Evolutionary conservation across 306 rosid genomes (phyloP).

Genomic region (Arachis hypogaea): DNA sequence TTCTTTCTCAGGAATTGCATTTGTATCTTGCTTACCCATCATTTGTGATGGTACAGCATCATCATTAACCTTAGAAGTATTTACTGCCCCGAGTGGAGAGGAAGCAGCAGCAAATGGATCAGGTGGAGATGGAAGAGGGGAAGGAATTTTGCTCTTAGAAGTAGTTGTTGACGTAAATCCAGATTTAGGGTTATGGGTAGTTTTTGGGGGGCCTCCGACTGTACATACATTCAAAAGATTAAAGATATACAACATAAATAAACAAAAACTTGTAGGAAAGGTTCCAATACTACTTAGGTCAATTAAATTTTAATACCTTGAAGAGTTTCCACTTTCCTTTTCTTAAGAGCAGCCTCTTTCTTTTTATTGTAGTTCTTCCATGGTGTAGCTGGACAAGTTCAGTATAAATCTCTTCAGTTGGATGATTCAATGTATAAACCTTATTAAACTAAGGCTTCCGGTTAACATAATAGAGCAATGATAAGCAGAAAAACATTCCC

Average conservation of each 20-base stretch:
- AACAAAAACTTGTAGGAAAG: slow-evolving; percentile 27
- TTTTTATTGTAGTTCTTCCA: slow-evolving; percentile 73
- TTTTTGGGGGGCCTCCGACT: slow-evolving; percentile 67
- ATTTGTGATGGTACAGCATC: slow-evolving; percentile 60
- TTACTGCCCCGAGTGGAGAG: slow-evolving; percentile 68
- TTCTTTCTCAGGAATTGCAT: slow-evolving; percentile 64
- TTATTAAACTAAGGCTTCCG: slow-evolving; percentile 32
- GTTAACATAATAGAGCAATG: slow-evolving; percentile 37
- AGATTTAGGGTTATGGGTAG: slow-evolving; percentile 56
- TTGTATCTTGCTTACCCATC: slow-evolving; percentile 57
- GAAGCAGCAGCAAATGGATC: slow-evolving; percentile 61
- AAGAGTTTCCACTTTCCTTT: slow-evolving; percentile 73
- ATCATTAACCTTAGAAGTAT: slow-evolving; percentile 60
- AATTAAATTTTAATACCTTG: slow-evolving; percentile 62
- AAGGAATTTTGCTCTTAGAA: slow-evolving; percentile 65
- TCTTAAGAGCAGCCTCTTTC: slow-evolving; percentile 80
- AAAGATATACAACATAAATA: slow-evolving; percentile 26
- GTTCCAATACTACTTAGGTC: slow-evolving; percentile 23
- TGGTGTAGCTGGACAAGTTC: slow-evolving; percentile 64
- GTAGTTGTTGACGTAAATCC: slow-evolving; percentile 59
- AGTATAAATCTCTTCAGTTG: slow-evolving; percentile 40
- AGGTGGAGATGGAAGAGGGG: slow-evolving; percentile 80
- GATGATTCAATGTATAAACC: slow-evolving; percentile 21
- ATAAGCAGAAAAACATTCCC: slow-evolving; percentile 32
- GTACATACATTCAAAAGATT: slow-evolving; percentile 35